Conservation (phyloP, 2,329 filamentous ascomycete species). For the Colletotrichum gigasporum region DNA sequence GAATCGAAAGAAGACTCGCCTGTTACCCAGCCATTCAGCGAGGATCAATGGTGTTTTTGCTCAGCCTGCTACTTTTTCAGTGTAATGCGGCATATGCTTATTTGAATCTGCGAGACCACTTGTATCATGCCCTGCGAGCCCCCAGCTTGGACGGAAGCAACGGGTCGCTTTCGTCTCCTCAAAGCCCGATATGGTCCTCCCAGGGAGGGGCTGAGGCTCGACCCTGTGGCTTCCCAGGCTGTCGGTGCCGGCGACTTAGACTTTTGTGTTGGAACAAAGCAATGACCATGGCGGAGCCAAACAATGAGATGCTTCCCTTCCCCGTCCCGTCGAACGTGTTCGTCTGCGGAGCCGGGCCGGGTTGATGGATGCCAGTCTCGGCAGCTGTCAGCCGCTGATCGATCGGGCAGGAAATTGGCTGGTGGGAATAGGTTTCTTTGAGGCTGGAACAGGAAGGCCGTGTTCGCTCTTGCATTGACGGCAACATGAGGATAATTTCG, state of each 20-base stretch:
- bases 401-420: not conserved
- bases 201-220: no score
- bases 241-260: not conserved
- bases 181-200: no score
- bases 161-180: no score
- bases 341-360: not conserved
- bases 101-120: not conserved
- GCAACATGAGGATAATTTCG: slow-evolving; percentile 29
- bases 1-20: slow-evolving; percentile 28
- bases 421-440: not conserved
- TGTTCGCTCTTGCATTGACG: slow-evolving; percentile 23
- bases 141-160: no score
- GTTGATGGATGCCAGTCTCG: not conserved
- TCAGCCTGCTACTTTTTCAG: no score
- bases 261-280: not conserved
- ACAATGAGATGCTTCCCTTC: not conserved
- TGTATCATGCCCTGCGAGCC: no score
- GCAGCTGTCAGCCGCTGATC: not conserved
- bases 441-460: slow-evolving; percentile 9
- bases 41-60: not conserved
- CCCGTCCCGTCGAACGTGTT: slow-evolving; percentile 4
- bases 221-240: not conserved
- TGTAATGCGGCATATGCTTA: not conserved
- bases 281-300: not conserved
- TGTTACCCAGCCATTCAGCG: slow-evolving; percentile 28